Evolutionary conservation across 2,329 filamentous ascomycete genomes (phyloP), one percentile per base, ranked within the genome.

Genomic region (Aspergillus texensis): DNA sequence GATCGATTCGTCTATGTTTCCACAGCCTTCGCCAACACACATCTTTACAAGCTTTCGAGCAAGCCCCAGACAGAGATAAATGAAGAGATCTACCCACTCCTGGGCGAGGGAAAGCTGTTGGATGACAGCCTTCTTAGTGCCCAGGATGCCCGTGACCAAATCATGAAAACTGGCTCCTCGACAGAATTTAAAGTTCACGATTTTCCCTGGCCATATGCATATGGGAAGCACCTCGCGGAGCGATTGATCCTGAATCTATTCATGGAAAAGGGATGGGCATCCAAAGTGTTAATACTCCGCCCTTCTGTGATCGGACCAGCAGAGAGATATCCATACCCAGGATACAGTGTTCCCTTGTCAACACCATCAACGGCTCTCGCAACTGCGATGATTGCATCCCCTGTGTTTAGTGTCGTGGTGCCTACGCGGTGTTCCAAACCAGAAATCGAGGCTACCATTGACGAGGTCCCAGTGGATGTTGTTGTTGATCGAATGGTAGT

Each of bases 381-480:
- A 1, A 67, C 68, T 1, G 24, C 24, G 4, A 9, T 58, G 0
- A 9, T 30, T 4, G 28, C 30, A 11, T 28, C 14, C n/a, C 16
- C 26, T 8, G 14, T 8, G 1, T 14, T 6, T 12, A 21, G 14
- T 1, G 43, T 58, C 4, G 14, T 11, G 66, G 63, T 71, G 0
- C 56, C 69, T 10, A 65, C 70, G 0, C 58, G 67, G 41, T 69
- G 60, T 21, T n/a, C 68, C 21, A 61, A 70, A 16, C 69, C 70
- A 10, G 52, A 65, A 4, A 34, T 62, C 36, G 62, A 72, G 21
- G 65, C 66, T 1, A 70, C 66, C 1, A 70, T 71, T 16, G 70
- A 72, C 32, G 69, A 71, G 36, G 70, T 72, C 14, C 68, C 69
- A 2, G 67, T 72, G 21, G 70, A 72, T 55, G 69, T 72, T 3